Conservation (phyloP, 371 early-diverging fungal genomes). For the Mortierella sp. region DNA sequence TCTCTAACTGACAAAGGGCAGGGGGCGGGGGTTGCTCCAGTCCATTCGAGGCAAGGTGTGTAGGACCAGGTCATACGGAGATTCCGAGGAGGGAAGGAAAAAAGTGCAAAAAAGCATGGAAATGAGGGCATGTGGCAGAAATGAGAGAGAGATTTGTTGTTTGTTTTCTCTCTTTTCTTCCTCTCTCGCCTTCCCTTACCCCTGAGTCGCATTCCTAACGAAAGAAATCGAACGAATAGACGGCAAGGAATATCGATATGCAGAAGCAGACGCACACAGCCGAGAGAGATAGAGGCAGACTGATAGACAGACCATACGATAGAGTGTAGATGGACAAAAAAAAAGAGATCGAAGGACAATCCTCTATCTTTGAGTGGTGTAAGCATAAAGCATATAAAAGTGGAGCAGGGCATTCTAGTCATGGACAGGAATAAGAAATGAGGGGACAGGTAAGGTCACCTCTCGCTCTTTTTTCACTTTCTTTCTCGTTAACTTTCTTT, state of each 20-base stretch:
- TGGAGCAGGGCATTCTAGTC: slow-evolving; percentile 1
- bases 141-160: not conserved
- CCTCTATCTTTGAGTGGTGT: not conserved
- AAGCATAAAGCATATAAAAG: not conserved
- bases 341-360: not conserved
- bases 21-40: too few relatives aligned
- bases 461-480: not conserved
- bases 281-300: not conserved
- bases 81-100: not conserved
- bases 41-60: too few relatives aligned
- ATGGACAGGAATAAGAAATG: not conserved
- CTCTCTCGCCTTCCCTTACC: not conserved
- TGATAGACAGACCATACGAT: not conserved
- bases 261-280: not conserved
- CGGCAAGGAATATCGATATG: not conserved
- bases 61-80: not conserved
- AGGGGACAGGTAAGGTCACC: not conserved
- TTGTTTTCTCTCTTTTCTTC: not conserved
- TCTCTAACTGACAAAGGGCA: not conserved
- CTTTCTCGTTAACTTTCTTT: not conserved
- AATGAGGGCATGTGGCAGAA: not conserved
- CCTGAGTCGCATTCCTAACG: not conserved
- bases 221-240: not conserved
- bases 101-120: not conserved
- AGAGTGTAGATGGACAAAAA: not conserved